These are phyloP conservation scores for Strobilomyces confusus DNA, from an alignment of 768 basidiomycete genomes.

Conservation along the genomic window DNA sequence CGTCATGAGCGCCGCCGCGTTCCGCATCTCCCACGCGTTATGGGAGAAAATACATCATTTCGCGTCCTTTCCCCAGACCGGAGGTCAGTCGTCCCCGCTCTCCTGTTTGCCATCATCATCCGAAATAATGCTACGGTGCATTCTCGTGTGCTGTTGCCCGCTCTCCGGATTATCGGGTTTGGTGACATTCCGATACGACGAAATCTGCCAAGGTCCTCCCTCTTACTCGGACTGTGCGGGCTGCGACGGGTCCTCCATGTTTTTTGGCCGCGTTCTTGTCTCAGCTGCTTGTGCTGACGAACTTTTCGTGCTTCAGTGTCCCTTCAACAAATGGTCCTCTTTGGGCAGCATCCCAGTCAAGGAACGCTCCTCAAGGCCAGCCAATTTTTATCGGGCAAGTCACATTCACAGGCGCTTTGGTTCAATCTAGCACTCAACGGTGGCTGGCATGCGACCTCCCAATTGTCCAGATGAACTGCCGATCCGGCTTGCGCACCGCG, in stretches of 20 bases:
- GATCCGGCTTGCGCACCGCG: slow-evolving; percentile 90
- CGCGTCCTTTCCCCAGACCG: slow-evolving; percentile 89
- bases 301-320: slow-evolving; percentile 57
- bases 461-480: slow-evolving; percentile 76
- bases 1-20: slow-evolving; percentile 40
- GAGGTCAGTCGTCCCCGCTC: slow-evolving; percentile 47
- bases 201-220: too few species aligned
- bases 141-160: too few species aligned
- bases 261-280: not conserved
- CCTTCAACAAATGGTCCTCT: slow-evolving; percentile 95
- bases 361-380: slow-evolving; percentile 91
- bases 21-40: slow-evolving; percentile 70
- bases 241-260: too few species aligned
- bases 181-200: too few species aligned
- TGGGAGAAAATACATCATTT: slow-evolving; percentile 93
- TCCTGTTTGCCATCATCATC: not conserved
- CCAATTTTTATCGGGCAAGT: slow-evolving; percentile 77
- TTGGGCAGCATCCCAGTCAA: slow-evolving; percentile 93
- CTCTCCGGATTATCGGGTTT: too few species aligned
- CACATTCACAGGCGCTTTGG: not conserved
- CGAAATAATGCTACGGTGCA: too few species aligned
- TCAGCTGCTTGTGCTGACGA: slow-evolving; percentile 7
- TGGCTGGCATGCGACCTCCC: not conserved
- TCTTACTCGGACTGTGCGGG: too few species aligned
- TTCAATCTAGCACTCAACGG: not conserved